These are phyloP conservation scores for Paramecium bursaria DNA, from an alignment of 73 alveolate species.

Conservation along the genomic window DNA sequence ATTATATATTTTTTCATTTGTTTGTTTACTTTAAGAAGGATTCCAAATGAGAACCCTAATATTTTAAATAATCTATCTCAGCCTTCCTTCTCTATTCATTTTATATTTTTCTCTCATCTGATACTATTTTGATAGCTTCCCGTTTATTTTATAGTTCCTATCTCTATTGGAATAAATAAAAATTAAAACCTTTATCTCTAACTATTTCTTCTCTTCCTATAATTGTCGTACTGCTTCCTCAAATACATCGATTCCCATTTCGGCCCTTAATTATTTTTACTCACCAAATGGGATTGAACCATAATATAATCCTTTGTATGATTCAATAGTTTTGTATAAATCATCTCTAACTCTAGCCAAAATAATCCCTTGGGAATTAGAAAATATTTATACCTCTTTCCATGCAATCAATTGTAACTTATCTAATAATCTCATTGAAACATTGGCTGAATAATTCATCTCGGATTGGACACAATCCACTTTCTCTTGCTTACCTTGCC, in stretches of 20 bases:
- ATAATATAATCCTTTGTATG: slow-evolving; percentile 32
- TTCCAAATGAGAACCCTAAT: slow-evolving; percentile 29
- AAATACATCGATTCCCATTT: slow-evolving; percentile 19
- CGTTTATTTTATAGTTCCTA: not conserved
- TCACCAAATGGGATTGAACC: slow-evolving; percentile 53
- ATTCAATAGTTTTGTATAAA: slow-evolving; percentile 13
- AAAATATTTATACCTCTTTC: slow-evolving; percentile 78
- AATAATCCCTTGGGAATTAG: slow-evolving; percentile 66
- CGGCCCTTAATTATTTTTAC: slow-evolving; percentile 36
- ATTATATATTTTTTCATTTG: no score
- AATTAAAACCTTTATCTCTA: slow-evolving; percentile 28
- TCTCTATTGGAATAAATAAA: no score
- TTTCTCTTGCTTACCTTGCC: slow-evolving; percentile 92
- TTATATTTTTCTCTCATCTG: not conserved
- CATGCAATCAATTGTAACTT: slow-evolving; percentile 89
- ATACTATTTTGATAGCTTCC: slow-evolving; percentile 15
- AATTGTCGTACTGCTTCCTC: not conserved
- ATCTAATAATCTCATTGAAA: slow-evolving; percentile 87
- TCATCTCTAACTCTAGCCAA: slow-evolving; percentile 92
- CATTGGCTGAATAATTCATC: slow-evolving; percentile 90
- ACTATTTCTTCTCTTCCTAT: not conserved
- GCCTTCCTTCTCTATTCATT: slow-evolving; percentile 54
- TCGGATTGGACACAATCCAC: slow-evolving; percentile 92
- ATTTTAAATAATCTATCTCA: slow-evolving; percentile 49
- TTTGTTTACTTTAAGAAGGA: slow-evolving; percentile 23